Evolutionary conservation across 192 early-diverging fungal species (phyloP), one percentile per base, ranked within the genome.

Genomic region (Podila minutissima): DNA sequence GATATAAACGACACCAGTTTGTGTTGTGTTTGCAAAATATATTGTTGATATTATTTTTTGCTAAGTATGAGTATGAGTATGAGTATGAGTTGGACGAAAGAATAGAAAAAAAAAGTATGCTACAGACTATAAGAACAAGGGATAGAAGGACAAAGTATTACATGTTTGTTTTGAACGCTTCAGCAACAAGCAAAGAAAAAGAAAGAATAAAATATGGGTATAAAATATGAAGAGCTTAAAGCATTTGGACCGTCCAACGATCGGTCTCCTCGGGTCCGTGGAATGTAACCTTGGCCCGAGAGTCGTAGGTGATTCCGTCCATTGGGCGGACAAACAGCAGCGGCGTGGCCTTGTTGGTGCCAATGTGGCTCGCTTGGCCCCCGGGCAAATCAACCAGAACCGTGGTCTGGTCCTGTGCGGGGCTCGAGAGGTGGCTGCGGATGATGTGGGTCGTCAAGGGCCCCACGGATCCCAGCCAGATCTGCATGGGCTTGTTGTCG

Each of bases 391-490:
- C 75, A 8, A 79, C 75, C 59, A 79, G 33, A 5, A 79, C 37
- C 0, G 75, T 79, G 4, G 75, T 79, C 26, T 70, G 75, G 12
- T 79, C 75, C 35, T 55, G 53, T 26, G 53, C 22, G 19, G 51
- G 38, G 8, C 57, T 59, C 19, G 38, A 17, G 17, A 50, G 57
- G 41, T 33, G 72, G 2, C 77, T 51, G 9, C 70, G 77, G 58
- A 81, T 72, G 26, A 81, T 81, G 15, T 71, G 77, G 0, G 77
- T 73, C 48, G 60, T 64, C 37, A 89, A 62, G 24, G 87, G 84
- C 10, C 87, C 87, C 53, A 82, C 73, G 8, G 82, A 75, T 57
- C 87, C 87, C 28, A 89, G 41, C 87, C 87, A 89, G 28, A 87
- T 62, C 55, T 86, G 65, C 66, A 88, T 69, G n/a, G 66, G 51